Base-by-base conservation (phyloP, 495 filamentous ascomycete genomes). In the Hyaloscypha variabilis region DNA sequence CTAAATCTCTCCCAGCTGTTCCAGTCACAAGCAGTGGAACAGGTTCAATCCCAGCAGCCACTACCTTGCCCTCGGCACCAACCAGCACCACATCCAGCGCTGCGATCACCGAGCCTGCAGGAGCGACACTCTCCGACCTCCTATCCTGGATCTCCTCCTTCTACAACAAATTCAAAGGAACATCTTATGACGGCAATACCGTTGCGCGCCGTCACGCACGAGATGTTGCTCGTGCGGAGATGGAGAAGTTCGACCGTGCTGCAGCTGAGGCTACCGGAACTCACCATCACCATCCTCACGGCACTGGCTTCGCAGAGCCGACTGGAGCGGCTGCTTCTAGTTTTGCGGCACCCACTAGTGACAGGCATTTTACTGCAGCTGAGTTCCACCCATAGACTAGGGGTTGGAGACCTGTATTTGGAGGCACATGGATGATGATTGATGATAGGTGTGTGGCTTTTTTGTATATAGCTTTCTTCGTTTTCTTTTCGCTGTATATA, bases 91-190 rank as follows among this genome's bases (percentile, higher is more conserved):
- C 63, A 30, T 67, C 73, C 42, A 54, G 62, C 52, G 51, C 70
- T 54, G 29, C 31, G 53, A 58, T 69, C 42, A 70, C 71, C 63
- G 69, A 65, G n/a, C 59, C 67, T 26, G 29, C 26, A 23, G 64
- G 63, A 23, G 67, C 71, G 39, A 70, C 70, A 25, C 50, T 70
- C 51, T 67, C 62, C 69, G 71, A 69, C 71, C 46, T 66, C 55
- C 60, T 67, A 29, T 50, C 64, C 21, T 63, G 63, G 63, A 11
- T 67, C 46, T 50, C 58, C 21, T 54, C 55, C 42, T 70, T 67
- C 64, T 66, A 54, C 46, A 52, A 39, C 28, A 51, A 54, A 19
- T 36, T 26, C 60, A 46, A 51, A 17, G 60, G 57, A 14, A 67
- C 39, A 3, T 11, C 53, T 6, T 64, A 55, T 25, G 24, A 23